Evolutionary conservation across 306 rosid species (phyloP).

Genomic region (Mucuna pruriens): DNA sequence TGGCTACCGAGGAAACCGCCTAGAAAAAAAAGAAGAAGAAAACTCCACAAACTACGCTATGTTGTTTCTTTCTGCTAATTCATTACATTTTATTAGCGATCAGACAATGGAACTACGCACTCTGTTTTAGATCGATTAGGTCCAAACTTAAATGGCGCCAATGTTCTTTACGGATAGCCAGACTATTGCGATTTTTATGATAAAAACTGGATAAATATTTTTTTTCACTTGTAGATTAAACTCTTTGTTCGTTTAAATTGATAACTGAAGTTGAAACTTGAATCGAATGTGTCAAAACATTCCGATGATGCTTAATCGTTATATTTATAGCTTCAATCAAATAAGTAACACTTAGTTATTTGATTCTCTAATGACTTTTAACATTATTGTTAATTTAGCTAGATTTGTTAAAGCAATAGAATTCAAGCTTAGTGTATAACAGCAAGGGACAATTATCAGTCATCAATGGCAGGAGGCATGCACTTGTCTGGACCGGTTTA

Average conservation of each 20-base stretch:
- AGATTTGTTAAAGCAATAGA: conserved; percentile 3
- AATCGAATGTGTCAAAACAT: background rate
- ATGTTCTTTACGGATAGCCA: background rate
- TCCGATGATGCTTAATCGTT: conserved; percentile 19
- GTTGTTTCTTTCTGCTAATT: background rate
- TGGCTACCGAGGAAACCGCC: conserved; percentile 33
- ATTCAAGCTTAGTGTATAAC: background rate
- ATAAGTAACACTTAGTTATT: background rate
- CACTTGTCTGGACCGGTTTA: background rate
- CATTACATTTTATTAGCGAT: background rate
- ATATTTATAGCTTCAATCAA: background rate
- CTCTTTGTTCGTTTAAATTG: conserved; percentile 4
- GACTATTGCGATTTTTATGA: background rate
- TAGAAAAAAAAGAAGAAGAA: background rate
- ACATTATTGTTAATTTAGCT: background rate
- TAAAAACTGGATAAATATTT: background rate
- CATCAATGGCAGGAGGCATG: background rate
- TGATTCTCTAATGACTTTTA: background rate
- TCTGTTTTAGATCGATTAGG: conserved; percentile 3
- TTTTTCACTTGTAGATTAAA: conserved; percentile 6
- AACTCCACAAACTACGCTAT: background rate
- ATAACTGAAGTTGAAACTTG: conserved; percentile 33
- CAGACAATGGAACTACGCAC: background rate
- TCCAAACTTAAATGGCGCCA: conserved; percentile 16
- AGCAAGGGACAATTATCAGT: background rate